These are phyloP conservation scores for Fusarium irregulare DNA, from an alignment of 2,329 filamentous ascomycete species.

Conservation along the genomic window DNA sequence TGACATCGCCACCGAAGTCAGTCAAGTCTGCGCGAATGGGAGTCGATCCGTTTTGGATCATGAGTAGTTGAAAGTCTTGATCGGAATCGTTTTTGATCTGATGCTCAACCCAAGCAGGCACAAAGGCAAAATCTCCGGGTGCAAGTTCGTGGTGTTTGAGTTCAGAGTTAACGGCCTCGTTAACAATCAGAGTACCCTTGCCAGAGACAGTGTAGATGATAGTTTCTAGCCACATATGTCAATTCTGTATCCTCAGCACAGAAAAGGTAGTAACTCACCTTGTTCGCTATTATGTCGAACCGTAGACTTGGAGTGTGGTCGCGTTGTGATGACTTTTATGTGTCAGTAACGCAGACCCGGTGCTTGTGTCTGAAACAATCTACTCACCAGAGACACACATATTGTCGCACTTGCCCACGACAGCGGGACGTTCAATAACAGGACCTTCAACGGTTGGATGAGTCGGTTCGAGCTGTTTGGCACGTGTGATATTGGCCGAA, in stretches of 20 bases:
- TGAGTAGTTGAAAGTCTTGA: constrained; percentile 71
- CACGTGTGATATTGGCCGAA: constrained; percentile 66
- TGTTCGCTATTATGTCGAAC: constrained; percentile 78
- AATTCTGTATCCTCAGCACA: background rate
- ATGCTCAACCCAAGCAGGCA: constrained; percentile 77
- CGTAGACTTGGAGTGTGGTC: constrained; percentile 69
- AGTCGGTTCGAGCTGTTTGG: constrained; percentile 58
- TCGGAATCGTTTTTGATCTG: constrained; percentile 75
- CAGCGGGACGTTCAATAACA: constrained; percentile 60
- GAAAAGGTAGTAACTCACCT: constrained; percentile 55
- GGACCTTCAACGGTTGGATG: constrained; percentile 49
- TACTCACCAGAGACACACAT: constrained; percentile 73
- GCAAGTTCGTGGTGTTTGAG: constrained; percentile 66
- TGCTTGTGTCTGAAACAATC: background rate
- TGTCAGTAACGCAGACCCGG: background rate
- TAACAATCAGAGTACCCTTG: constrained; percentile 69
- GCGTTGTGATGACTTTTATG: constrained; percentile 68
- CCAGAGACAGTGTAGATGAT: constrained; percentile 75
- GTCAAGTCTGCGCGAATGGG: constrained; percentile 72
- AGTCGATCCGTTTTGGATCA: constrained; percentile 69
- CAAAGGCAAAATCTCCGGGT: constrained; percentile 75
- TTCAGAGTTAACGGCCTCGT: constrained; percentile 63
- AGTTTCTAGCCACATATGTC: constrained; percentile 61
- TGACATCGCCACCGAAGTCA: constrained; percentile 68
- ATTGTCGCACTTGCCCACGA: constrained; percentile 71